Conservation (phyloP, 306 rosid genomes). For the Malus domestica region ASM211411v1 NC_041793.1:31560001-31560500, state of each 20-base stretch:
- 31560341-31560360: not conserved
- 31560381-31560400: not conserved
- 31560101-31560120: conserved; percentile 88
- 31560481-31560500: not conserved
- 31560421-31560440: not conserved
- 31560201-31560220: conserved; percentile 10
- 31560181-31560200: conserved; percentile 9
- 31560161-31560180: conserved; percentile 8
- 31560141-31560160: conserved; percentile 45
- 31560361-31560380: not conserved
- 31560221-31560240: conserved; percentile 98
- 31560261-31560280: conserved; percentile 79
- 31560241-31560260: conserved; percentile 83
- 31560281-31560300: conserved; percentile 67
- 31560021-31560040: not conserved
- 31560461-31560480: not conserved
- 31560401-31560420: not conserved
- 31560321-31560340: not conserved
- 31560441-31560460: not conserved
- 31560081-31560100: conserved; percentile 88
- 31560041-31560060: conserved; percentile 31
- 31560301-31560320: conserved; percentile 20
- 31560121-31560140: conserved; percentile 93
- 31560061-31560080: conserved; percentile 98
- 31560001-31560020: not conserved